Conservation (phyloP, 1,284 basidiomycete species). For the Chiua sp. region DNA sequence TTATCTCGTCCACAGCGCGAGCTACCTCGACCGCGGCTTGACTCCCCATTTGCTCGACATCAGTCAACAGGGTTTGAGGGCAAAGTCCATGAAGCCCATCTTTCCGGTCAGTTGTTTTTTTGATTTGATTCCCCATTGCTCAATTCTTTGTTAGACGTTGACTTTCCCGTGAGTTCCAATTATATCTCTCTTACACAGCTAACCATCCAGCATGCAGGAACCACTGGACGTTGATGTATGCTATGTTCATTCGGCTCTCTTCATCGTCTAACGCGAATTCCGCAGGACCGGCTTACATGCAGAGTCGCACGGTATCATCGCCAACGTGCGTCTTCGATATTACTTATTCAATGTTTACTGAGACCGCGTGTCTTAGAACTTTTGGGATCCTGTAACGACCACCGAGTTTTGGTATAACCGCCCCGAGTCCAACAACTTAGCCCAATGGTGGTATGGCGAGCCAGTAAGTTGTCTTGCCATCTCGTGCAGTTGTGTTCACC, state of each 20-base stretch:
- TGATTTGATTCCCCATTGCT: conserved; percentile 5
- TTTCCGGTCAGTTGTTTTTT: conserved; percentile 70
- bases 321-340: conserved; percentile 61
- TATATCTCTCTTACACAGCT: not conserved
- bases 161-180: conserved; percentile 80
- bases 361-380: conserved; percentile 61
- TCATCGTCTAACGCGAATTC: conserved; percentile 2
- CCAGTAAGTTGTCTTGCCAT: conserved; percentile 58
- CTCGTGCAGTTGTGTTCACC: not conserved
- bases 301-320: conserved; percentile 90
- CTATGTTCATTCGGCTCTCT: not conserved
- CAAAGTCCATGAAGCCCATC: conserved; percentile 83
- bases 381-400: conserved; percentile 75
- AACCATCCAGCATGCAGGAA: conserved; percentile 53
- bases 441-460: conserved; percentile 88
- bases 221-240: conserved; percentile 85
- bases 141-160: conserved; percentile 58
- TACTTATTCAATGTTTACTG: not conserved
- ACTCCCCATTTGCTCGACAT: conserved; percentile 83
- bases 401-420: conserved; percentile 76
- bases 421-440: conserved; percentile 63
- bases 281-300: conserved; percentile 85
- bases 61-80: conserved; percentile 80
- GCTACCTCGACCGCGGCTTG: conserved; percentile 82
- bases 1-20: conserved; percentile 56